These are phyloP conservation scores for Xylaria sp. DNA, from an alignment of 2,329 filamentous ascomycete genomes.

Conservation along the genomic window DNA sequence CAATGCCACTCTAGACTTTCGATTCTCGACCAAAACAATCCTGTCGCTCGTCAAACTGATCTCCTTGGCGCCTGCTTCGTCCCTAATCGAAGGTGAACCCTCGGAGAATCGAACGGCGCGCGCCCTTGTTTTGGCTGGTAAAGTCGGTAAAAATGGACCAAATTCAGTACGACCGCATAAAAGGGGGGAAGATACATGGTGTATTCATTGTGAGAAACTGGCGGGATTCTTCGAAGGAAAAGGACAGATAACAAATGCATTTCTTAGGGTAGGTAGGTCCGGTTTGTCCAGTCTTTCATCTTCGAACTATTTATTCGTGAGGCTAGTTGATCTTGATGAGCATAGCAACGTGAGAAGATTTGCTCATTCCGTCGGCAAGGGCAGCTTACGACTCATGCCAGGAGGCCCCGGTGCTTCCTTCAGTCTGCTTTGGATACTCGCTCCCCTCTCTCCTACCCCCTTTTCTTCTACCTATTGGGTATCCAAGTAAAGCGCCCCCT, in stretches of 20 bases:
- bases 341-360: neutral
- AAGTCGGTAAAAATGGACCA: constrained; percentile 6
- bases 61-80: constrained; percentile 16
- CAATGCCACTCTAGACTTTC: constrained; percentile 24
- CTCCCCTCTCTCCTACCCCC: neutral
- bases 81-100: constrained; percentile 5
- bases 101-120: constrained; percentile 10
- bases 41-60: constrained; percentile 20
- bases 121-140: constrained; percentile 1
- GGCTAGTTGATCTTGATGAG: neutral
- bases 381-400: neutral
- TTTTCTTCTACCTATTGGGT: neutral
- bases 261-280: constrained; percentile 4
- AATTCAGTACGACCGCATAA: constrained; percentile 12
- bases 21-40: constrained; percentile 18
- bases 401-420: constrained; percentile 7
- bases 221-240: neutral
- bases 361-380: neutral
- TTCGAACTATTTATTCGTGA: neutral
- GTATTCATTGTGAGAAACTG: constrained; percentile 4
- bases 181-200: neutral
- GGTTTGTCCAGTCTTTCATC: constrained; percentile 4
- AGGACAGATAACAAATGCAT: constrained; percentile 6
- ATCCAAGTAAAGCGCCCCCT: neutral
- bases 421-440: neutral